A percentile compares a stretch with the other conserved stretches of the same genome.
Conservation (phyloP, 179 eudicot species). For the Beta macrorhiza region DNA sequence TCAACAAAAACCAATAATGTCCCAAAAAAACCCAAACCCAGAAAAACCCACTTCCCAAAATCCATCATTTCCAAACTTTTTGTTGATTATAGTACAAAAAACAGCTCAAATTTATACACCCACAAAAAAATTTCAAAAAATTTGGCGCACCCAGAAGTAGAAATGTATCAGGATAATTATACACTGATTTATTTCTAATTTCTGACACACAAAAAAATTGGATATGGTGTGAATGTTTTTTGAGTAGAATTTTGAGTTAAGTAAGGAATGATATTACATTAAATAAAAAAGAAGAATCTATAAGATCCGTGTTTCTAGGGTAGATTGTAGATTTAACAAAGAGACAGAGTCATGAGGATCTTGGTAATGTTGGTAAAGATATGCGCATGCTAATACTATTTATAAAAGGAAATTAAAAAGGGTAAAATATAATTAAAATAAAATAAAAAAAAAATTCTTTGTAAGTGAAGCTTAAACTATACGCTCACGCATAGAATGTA, state of each 20-base stretch:
- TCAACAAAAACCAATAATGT: constrained; percentile 27
- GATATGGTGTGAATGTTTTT: constrained; percentile 20
- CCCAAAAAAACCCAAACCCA: constrained; percentile 32
- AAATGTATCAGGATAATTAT: neutral
- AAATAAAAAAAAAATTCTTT: neutral
- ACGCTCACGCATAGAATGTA: constrained; percentile 22
- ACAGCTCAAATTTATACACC: constrained; percentile 4
- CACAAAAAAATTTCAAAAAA: neutral
- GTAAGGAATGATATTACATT: neutral
- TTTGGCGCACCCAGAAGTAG: neutral
- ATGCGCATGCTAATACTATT: constrained; percentile 15
- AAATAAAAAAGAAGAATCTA: neutral
- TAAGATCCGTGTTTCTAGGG: constrained; percentile 33
- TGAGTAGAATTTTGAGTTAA: constrained; percentile 1
- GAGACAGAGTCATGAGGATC: neutral
- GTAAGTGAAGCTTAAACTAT: neutral
- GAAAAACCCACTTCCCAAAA: constrained; percentile 35
- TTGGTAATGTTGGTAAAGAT: constrained; percentile 6
- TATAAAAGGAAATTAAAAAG: no score
- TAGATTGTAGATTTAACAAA: neutral
- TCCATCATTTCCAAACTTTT: constrained; percentile 20
- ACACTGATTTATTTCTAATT: neutral
- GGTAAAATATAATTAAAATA: neutral
- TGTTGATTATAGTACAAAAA: neutral
- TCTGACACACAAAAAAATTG: constrained; percentile 8